phyloP scores from a whole-genome alignment of 2,329 filamentous ascomycete genomes.

The Botrytis paeoniae region DNA sequence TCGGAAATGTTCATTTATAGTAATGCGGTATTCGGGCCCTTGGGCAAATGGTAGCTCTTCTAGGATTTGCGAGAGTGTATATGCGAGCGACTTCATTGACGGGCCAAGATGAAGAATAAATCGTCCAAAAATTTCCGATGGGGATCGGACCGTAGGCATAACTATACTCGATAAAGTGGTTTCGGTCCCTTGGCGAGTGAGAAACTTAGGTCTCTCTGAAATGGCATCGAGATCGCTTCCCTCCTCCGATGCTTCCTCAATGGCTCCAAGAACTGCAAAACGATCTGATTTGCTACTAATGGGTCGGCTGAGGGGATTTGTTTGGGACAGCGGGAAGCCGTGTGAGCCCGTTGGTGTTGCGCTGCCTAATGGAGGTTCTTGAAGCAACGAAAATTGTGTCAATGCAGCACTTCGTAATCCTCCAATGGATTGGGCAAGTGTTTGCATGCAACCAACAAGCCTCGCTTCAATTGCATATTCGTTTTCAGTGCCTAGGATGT shows the following conservation, averaged over 20 bases:
- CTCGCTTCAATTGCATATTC: constrained; percentile 76
- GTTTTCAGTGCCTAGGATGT: constrained; percentile 72
- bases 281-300: constrained; percentile 46
- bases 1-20: constrained; percentile 75
- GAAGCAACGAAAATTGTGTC: constrained; percentile 82
- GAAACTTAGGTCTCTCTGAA: constrained; percentile 13
- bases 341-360: constrained; percentile 23
- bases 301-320: constrained; percentile 20
- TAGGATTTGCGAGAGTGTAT: constrained; percentile 83
- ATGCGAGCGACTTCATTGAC: constrained; percentile 94
- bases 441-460: constrained; percentile 80
- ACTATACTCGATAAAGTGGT: constrained; percentile 30
- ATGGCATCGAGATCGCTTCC: constrained; percentile 47
- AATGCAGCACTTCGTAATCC: constrained; percentile 85
- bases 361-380: constrained; percentile 47
- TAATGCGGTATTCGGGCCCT: constrained; percentile 64
- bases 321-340: background rate
- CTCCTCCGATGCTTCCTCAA: constrained; percentile 61
- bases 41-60: constrained; percentile 80
- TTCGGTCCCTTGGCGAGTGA: constrained; percentile 24
- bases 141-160: constrained; percentile 50
- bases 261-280: constrained; percentile 53
- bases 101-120: constrained; percentile 89
- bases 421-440: constrained; percentile 82
- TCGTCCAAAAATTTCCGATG: constrained; percentile 83